These are phyloP conservation scores for Boletus sp. DNA, from an alignment of 768 basidiomycete genomes.

Conservation along the genomic window DNA sequence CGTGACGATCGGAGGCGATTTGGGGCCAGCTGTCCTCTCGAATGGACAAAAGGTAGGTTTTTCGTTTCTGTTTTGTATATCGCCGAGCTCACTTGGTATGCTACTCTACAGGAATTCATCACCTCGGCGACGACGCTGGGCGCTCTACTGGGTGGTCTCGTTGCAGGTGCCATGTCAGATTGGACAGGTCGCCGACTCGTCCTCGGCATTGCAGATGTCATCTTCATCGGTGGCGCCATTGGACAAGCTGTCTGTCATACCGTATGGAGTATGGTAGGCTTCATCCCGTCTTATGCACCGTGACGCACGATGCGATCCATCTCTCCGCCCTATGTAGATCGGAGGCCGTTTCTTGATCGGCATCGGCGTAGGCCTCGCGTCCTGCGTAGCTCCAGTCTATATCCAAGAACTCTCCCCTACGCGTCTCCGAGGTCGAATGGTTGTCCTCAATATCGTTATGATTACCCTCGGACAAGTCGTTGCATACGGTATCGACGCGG, in stretches of 20 bases:
- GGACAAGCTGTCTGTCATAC: conserved; percentile 66
- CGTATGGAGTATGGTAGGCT: conserved; percentile 63
- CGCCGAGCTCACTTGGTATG: background rate
- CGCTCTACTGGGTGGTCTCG: conserved; percentile 71
- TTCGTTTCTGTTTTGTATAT: background rate
- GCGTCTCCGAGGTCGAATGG: conserved; percentile 69
- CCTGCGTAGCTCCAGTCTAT: conserved; percentile 77
- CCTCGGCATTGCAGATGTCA: conserved; percentile 61
- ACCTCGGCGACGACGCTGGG: conserved; percentile 77
- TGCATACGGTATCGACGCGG: conserved; percentile 71
- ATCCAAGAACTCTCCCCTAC: conserved; percentile 83
- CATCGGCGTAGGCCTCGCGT: conserved; percentile 68
- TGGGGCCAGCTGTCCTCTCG: conserved; percentile 55
- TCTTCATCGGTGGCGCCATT: conserved; percentile 74
- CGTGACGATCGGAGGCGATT: conserved; percentile 64
- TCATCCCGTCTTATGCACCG: background rate
- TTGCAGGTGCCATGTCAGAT: conserved; percentile 67
- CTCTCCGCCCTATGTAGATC: conserved; percentile 38
- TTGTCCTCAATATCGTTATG: conserved; percentile 77
- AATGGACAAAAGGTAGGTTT: conserved; percentile 56
- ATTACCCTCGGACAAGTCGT: conserved; percentile 81
- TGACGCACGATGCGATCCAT: background rate
- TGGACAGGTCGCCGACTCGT: conserved; percentile 65
- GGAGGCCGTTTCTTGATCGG: conserved; percentile 75
- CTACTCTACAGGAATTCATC: conserved; percentile 60